Conservation (phyloP, 148 eudicot species). For the Vaccinium macrocarpon region DNA sequence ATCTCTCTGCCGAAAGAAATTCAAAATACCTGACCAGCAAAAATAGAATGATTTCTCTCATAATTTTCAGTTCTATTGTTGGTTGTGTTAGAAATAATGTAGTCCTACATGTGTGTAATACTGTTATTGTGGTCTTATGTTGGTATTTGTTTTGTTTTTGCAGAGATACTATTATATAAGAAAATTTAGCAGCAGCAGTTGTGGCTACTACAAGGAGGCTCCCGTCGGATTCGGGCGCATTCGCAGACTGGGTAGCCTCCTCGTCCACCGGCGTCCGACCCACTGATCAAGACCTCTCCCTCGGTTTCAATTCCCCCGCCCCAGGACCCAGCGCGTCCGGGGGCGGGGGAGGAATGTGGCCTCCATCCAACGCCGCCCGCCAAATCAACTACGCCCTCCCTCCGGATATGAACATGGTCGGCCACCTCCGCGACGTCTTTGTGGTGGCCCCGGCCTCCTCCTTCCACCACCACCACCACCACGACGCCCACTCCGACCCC, state of each 20-base stretch:
- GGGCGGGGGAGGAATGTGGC: constrained; percentile 39
- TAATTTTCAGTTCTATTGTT: background rate
- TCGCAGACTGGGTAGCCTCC: constrained; percentile 56
- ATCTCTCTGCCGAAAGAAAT: constrained; percentile 26
- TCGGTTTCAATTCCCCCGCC: constrained; percentile 49
- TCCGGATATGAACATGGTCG: constrained; percentile 59
- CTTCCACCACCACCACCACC: constrained; percentile 31
- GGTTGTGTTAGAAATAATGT: no score
- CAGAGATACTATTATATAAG: background rate
- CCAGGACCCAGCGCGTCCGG: constrained; percentile 15
- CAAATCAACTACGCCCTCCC: constrained; percentile 45
- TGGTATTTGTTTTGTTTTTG: background rate
- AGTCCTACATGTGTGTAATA: no score
- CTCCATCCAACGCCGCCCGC: constrained; percentile 24
- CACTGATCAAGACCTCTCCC: constrained; percentile 40
- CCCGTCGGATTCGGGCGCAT: constrained; percentile 50
- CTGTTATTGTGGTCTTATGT: no score
- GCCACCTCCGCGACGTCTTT: constrained; percentile 38
- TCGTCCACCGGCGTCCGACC: constrained; percentile 28
- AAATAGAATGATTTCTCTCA: background rate
- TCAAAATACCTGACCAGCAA: constrained; percentile 45
- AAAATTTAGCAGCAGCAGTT: constrained; percentile 16
- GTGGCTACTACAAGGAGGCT: constrained; percentile 62
- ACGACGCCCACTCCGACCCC: constrained; percentile 12
- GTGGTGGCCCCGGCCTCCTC: constrained; percentile 59